Evolutionary conservation across 176 grass and related monocot genomes (phyloP), one percentile per base, ranked within the genome.

Genomic region (Carex kokanica): DNA sequence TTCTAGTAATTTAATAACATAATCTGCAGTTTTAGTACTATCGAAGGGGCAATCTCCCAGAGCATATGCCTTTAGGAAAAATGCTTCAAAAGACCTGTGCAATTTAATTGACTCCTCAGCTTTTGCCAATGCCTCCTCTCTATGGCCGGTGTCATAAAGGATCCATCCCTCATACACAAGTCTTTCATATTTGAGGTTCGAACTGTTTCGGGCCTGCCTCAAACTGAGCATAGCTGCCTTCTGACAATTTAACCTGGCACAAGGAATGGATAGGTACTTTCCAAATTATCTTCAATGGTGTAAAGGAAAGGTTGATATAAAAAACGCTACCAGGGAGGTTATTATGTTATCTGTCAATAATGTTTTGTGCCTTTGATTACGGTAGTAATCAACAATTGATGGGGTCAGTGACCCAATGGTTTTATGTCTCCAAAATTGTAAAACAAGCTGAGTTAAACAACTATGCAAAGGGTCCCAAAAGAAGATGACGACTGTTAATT

Each of bases 101-200:
- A 95, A 75, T 6, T 52, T 47, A 40, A 98, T 88, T 12, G 96
- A 95, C 53, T 98, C 86, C 86, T 98, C 91, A 21, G 93, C 82
- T 75, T 98, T 98, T 62, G 86, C 90, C 13, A 98, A 83, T 53
- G 96, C 96, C 91, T 98, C 93, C 0, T 98, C 87, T 21, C 91
- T 91, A 47, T 95, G 93, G 16, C 96, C 91, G 18, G 91, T 95
- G 68, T 98, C 96, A 9, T 98, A 98, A 38, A 98, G 45, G 47
- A 98, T 95, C 93, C 96, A 98, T 65, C 96, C 96, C 84, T 98
- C 96, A 5, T 98, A 98, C 18, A 98, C 93, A 80, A 98, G 96
- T 73, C 86, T 90, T 81, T 98, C 96, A 27, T 98, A 66, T 51
- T 88, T 90, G 32, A 91, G 84, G 3, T 53, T 68, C 3, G 96